Evolutionary conservation across 1,139 yeast genomes (phyloP), one percentile per base, ranked within the genome.

Genomic region (Spathaspora jeffriesii): DNA sequence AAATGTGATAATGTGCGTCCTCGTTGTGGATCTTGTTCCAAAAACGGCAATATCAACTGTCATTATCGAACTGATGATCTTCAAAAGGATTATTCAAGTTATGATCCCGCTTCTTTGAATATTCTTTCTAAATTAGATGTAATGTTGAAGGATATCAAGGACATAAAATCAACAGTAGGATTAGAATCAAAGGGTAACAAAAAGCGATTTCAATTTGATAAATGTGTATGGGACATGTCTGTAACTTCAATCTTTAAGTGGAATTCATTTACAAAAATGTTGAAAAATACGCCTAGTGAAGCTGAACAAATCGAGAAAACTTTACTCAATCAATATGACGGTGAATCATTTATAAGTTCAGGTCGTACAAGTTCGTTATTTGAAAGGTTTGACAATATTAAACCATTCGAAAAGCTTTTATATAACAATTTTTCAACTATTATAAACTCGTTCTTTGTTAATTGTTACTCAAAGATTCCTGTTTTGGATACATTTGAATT

Each of bases 1-100:
- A 74, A 76, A 54, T 80, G 85, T 65, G 84, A 80, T 55, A 73
- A 81, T 47, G 60, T 57, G 23, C 66, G 78, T 52, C 85, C 85
- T 1, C 55, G 65, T 20, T 80, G 85, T 57, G 74, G 79, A 0
- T 67, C 82, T 21, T 80, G 85, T 59, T 53, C 55, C 5, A 70
- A 68, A 49, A 73, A 63, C 57, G 70, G 68, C 17, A 62, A 59
- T 46, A 42, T 49, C 8, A 53, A 53, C 38, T 72, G 77, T 53
- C 69, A 68, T 49, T 72, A 68, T 52, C 55, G 65, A 21, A 58
- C 65, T 39, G 71, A 62, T 50, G 73, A 64, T 25, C 60, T 54
- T 47, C 53, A 43, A 17, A 62, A 60, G 43, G 73, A 67, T 43
- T 54, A 56, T 38, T 48, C 62, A 4, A 53, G 53, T 18, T 59